These are phyloP conservation scores for Fusarium xylarioides DNA, from an alignment of 2,329 filamentous ascomycete genomes.

Conservation along the genomic window DNA sequence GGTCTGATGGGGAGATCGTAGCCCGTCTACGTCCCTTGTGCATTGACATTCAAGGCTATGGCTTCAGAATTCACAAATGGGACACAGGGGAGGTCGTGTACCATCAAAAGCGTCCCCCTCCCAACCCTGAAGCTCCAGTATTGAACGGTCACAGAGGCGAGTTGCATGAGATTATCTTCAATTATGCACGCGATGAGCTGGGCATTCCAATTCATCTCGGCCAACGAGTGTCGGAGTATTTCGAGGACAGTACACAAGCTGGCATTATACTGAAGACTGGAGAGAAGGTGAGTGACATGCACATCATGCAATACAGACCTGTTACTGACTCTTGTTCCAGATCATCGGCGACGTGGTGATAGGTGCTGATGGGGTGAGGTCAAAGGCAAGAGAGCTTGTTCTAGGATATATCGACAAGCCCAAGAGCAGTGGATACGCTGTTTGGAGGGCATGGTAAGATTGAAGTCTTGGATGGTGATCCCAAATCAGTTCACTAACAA, in stretches of 20 bases:
- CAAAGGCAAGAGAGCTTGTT: slow-evolving; percentile 32
- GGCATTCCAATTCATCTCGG: slow-evolving; percentile 20
- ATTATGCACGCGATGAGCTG: slow-evolving; percentile 29
- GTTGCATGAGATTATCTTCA: slow-evolving; percentile 26
- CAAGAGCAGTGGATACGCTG: slow-evolving; percentile 34
- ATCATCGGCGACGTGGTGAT: slow-evolving; percentile 26
- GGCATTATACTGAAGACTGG: slow-evolving; percentile 22
- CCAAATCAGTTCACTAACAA: fast-evolving
- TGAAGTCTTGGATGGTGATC: fast-evolving
- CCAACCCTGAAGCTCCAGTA: slow-evolving; percentile 22
- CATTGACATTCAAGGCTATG: slow-evolving; percentile 51
- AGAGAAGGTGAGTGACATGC: background rate
- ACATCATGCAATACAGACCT: fast-evolving
- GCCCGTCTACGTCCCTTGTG: slow-evolving; percentile 32
- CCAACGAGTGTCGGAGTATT: slow-evolving; percentile 22
- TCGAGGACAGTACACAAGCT: background rate
- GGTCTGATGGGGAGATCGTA: slow-evolving; percentile 58
- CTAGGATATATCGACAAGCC: slow-evolving; percentile 22
- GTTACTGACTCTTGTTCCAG: background rate
- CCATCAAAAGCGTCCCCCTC: slow-evolving; percentile 57
- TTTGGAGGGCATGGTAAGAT: slow-evolving; percentile 60
- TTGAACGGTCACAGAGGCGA: slow-evolving; percentile 31
- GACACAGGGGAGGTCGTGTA: slow-evolving; percentile 60
- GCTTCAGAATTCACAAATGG: slow-evolving; percentile 49
- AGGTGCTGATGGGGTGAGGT: slow-evolving; percentile 32